Conservation (phyloP, 2,329 filamentous ascomycete genomes). For the Aspergillus sp. region DNA sequence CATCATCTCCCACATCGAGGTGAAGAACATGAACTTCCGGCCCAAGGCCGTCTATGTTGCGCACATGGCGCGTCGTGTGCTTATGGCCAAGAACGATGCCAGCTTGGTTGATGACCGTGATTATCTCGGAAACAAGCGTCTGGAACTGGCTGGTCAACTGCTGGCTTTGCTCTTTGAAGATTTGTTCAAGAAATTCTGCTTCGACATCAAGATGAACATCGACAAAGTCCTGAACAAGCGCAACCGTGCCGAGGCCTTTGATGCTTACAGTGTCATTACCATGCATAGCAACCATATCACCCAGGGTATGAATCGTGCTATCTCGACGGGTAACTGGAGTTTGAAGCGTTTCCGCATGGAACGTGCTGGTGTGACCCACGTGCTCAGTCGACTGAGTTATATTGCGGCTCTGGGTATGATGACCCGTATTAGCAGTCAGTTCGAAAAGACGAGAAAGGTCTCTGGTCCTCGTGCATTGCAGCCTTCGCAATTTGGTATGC, state of each 20-base stretch:
- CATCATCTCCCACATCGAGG: conserved; percentile 91
- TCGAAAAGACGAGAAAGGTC: conserved; percentile 97
- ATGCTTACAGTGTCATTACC: conserved; percentile 80
- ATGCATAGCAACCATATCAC: conserved; percentile 87
- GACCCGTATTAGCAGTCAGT: conserved; percentile 97
- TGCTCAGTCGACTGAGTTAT: conserved; percentile 92
- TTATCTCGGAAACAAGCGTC: conserved; percentile 95
- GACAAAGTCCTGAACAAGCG: conserved; percentile 96
- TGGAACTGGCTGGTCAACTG: conserved; percentile 93
- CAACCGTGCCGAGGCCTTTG: conserved; percentile 82
- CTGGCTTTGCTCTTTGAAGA: conserved; percentile 94
- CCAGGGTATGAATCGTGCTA: conserved; percentile 89
- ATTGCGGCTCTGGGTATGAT: conserved; percentile 98
- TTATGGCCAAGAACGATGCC: conserved; percentile 90
- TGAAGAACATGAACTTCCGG: conserved; percentile 87
- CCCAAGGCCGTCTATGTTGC: conserved; percentile 97
- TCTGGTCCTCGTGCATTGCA: conserved; percentile 93
- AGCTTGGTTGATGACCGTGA: conserved; percentile 93
- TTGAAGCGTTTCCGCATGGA: conserved; percentile 99
- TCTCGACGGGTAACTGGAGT: conserved; percentile 97
- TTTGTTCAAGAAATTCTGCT: conserved; percentile 92
- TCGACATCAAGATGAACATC: conserved; percentile 85
- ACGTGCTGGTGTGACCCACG: conserved; percentile 91
- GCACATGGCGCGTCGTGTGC: conserved; percentile 92
- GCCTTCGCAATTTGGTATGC: conserved; percentile 97